Conservation (phyloP, 2,329 filamentous ascomycete species). For the Botrytis deweyae region DNA sequence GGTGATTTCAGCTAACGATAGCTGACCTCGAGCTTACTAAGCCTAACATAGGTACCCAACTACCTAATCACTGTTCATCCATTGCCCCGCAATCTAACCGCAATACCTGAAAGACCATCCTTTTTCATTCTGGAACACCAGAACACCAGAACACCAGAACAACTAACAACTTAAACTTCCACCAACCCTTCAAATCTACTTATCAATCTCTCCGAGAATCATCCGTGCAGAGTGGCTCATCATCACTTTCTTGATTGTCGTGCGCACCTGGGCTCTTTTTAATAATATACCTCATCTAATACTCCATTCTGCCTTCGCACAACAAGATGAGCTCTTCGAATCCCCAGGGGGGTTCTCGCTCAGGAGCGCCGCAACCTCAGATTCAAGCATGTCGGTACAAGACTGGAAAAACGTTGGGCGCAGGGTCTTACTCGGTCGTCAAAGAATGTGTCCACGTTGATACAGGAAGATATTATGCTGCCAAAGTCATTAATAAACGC, state of each 20-base stretch:
- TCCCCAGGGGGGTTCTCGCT: neutral
- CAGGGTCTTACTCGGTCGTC: constrained; percentile 96
- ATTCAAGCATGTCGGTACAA: constrained; percentile 97
- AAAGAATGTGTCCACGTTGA: constrained; percentile 99
- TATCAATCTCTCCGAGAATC: neutral
- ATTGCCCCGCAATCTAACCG: neutral
- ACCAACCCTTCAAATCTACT: neutral
- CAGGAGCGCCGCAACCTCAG: constrained; percentile 31
- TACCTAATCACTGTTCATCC: neutral
- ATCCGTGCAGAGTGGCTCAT: neutral
- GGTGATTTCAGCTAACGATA: neutral
- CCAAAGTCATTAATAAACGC: constrained; percentile 98
- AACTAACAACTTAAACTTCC: too few species aligned
- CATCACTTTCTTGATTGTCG: neutral
- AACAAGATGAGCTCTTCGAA: constrained; percentile 15
- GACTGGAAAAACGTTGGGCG: constrained; percentile 94
- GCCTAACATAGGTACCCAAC: neutral
- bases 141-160: neutral
- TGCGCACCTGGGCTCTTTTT: neutral
- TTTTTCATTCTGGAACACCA: neutral
- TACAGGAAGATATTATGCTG: constrained; percentile 95
- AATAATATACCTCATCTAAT: neutral
- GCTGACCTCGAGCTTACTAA: neutral
- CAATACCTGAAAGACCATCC: neutral
- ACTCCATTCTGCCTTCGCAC: neutral